A percentile compares a stretch with the other conserved stretches of the same genome.
phyloP scores from a whole-genome alignment of 768 basidiomycete genomes.

The Auriculariales sp. region DNA sequence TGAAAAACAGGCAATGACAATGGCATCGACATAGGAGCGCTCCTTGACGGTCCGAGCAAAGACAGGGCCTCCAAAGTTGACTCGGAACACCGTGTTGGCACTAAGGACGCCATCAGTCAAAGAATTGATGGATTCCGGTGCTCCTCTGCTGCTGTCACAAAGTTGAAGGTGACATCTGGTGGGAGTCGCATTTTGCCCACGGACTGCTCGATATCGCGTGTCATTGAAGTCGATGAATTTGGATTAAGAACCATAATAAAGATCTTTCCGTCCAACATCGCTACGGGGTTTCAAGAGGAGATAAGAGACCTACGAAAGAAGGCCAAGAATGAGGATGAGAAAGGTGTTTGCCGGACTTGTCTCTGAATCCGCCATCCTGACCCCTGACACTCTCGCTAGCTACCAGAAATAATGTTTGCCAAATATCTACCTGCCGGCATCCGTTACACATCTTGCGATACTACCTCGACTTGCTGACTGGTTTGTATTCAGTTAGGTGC shows the following conservation, averaged over 20 bases:
- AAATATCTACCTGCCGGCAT: no score
- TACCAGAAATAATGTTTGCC: no score
- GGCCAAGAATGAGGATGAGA: no score
- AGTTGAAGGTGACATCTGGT: background rate
- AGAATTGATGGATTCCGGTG: background rate
- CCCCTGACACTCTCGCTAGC: no score
- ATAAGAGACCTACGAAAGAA: no score
- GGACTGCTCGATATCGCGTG: background rate
- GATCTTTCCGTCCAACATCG: background rate
- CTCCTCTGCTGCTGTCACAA: background rate
- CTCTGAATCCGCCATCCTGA: no score
- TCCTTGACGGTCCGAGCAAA: no score
- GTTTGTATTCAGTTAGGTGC: no score
- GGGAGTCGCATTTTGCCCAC: background rate
- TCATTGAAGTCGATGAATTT: background rate
- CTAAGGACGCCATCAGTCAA: background rate
- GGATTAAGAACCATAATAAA: background rate
- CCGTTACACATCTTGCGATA: no score
- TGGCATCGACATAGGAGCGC: background rate
- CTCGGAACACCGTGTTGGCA: background rate
- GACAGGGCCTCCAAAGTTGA: background rate
- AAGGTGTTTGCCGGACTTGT: no score
- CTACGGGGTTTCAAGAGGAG: no score
- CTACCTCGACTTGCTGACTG: no score
- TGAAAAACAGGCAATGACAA: background rate